Evolutionary conservation across 176 grass and related monocot species (phyloP).

Genomic region (Oryza meridionalis): DNA sequence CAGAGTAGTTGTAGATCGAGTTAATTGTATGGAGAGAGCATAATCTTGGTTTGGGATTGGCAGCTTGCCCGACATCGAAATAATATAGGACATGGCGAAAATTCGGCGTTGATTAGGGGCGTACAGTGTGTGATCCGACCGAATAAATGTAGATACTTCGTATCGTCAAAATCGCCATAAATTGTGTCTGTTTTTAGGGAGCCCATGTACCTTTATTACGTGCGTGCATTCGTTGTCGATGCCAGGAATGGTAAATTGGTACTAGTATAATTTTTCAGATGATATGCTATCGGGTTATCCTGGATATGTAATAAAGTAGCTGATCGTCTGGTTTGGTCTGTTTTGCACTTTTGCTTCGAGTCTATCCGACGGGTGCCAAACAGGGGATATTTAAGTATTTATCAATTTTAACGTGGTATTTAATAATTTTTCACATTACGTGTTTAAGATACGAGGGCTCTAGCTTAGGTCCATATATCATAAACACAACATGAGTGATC

Average conservation of each 20-base stretch:
- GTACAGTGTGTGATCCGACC: background rate
- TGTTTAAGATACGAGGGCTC: too few relatives aligned
- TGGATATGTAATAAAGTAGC: background rate
- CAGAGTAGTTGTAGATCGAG: background rate
- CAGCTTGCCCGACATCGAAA: constrained; percentile 3
- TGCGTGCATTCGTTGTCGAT: background rate
- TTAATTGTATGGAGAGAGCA: background rate
- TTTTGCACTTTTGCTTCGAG: too few relatives aligned
- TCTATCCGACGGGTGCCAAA: too few relatives aligned
- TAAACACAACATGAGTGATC: too few relatives aligned
- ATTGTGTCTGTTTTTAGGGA: background rate
- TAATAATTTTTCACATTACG: too few relatives aligned
- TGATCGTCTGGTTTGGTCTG: too few relatives aligned
- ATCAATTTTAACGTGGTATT: too few relatives aligned
- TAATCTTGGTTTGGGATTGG: background rate
- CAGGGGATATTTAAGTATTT: too few relatives aligned
- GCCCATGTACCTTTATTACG: background rate
- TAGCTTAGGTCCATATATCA: too few relatives aligned
- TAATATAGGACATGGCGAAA: constrained; percentile 18
- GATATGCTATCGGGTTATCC: background rate
- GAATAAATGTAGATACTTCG: background rate
- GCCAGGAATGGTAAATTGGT: background rate
- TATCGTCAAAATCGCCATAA: background rate
- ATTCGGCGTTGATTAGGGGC: constrained; percentile 19
- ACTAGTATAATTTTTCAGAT: background rate